A percentile compares a stretch with the other conserved stretches of the same genome.
These are phyloP conservation scores for Talaromyces sp. DNA, from an alignment of 2,329 filamentous ascomycete genomes.

Conservation along the genomic window DNA sequence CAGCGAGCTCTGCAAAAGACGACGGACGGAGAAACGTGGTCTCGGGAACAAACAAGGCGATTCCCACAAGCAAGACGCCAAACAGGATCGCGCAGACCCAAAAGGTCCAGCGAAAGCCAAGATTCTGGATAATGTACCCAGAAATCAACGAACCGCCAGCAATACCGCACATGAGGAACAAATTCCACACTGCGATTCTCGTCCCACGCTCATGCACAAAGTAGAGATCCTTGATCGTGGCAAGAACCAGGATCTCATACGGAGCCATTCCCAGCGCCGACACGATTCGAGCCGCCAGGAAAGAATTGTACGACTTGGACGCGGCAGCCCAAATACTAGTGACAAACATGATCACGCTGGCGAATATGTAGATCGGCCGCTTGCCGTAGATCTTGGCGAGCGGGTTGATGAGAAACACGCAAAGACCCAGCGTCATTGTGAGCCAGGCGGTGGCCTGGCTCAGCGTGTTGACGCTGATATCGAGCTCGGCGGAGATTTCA, in stretches of 20 bases:
- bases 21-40: neutral
- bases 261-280: conserved; percentile 6
- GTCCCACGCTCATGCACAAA: conserved; percentile 10
- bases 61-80: conserved; percentile 3
- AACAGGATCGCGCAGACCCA: conserved; percentile 9
- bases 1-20: neutral
- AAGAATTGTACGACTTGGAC: conserved; percentile 1
- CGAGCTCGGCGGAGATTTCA: neutral
- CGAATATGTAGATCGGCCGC: conserved; percentile 5
- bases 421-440: conserved; percentile 5
- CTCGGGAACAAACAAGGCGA: conserved; percentile 7
- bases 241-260: conserved; percentile 7
- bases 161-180: conserved; percentile 10
- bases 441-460: conserved; percentile 8
- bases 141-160: conserved; percentile 4
- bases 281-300: conserved; percentile 1
- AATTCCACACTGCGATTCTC: conserved; percentile 7
- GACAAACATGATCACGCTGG: conserved; percentile 2
- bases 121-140: conserved; percentile 8
- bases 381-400: conserved; percentile 8
- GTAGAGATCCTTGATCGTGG: conserved; percentile 8
- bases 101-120: conserved; percentile 8
- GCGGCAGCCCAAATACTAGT: conserved; percentile 1
- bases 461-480: conserved; percentile 5
- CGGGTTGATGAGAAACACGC: conserved; percentile 5